A percentile compares a stretch with the other conserved stretches of the same genome.
These are phyloP conservation scores for Rhodamnia argentea DNA, from an alignment of 345 rosid species.

Conservation along the genomic window DNA sequence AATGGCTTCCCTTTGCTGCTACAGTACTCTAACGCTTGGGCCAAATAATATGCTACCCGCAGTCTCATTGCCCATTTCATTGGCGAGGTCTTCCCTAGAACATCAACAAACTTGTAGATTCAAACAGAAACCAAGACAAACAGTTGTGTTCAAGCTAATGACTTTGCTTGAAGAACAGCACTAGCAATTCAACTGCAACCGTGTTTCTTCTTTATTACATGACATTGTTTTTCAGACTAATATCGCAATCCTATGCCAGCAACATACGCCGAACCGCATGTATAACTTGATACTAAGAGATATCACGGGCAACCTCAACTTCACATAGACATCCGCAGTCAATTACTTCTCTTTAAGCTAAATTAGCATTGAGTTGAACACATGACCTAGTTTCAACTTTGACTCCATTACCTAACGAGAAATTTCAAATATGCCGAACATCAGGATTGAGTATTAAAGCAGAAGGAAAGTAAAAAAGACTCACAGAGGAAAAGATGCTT, in stretches of 20 bases:
- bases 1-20: slow-evolving; percentile 29
- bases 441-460: background rate
- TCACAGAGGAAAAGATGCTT: slow-evolving; percentile 93
- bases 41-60: slow-evolving; percentile 34
- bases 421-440: background rate
- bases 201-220: background rate
- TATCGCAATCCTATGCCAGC: background rate
- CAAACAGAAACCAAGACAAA: background rate
- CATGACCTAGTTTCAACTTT: background rate
- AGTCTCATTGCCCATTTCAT: slow-evolving; percentile 48
- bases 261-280: background rate
- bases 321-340: background rate
- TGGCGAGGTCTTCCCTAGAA: slow-evolving; percentile 34
- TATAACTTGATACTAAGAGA: background rate
- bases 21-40: slow-evolving; percentile 39
- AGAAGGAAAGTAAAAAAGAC: background rate
- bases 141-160: background rate
- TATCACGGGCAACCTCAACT: background rate
- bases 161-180: background rate
- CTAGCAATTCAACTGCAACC: background rate
- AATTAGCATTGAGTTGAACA: background rate
- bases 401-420: background rate
- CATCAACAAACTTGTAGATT: background rate
- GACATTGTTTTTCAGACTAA: background rate
- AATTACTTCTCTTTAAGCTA: background rate